These are phyloP conservation scores for Domatiomyces catenatus DNA, from an alignment of 2,329 filamentous ascomycete species.

Conservation along the genomic window DNA sequence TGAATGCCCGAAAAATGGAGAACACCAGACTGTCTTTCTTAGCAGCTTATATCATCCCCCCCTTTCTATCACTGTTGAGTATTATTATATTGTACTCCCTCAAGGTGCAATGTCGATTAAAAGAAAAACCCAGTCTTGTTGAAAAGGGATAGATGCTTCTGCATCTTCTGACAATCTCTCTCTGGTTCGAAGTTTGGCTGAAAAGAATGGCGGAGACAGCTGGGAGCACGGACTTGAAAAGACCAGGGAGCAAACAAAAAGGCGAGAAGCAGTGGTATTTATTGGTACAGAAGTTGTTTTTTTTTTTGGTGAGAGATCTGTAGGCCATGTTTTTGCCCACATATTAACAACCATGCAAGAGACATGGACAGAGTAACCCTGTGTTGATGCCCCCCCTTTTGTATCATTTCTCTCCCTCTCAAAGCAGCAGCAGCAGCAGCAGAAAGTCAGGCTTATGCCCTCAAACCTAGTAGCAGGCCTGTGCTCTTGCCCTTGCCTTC, in stretches of 20 bases:
- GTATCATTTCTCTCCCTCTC: background rate
- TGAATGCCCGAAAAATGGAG: too few relatives aligned
- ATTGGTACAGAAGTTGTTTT: background rate
- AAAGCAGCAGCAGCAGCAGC: background rate
- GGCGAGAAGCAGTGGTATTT: background rate
- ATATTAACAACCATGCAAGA: background rate
- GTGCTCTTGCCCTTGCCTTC: slow-evolving; percentile 47
- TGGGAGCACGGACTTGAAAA: background rate
- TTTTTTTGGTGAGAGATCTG: background rate
- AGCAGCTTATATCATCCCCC: too few relatives aligned
- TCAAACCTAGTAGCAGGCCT: slow-evolving; percentile 50
- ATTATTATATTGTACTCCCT: too few relatives aligned
- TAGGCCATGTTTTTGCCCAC: too few relatives aligned
- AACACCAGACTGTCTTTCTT: too few relatives aligned
- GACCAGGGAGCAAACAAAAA: background rate
- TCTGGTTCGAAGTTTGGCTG: too few relatives aligned
- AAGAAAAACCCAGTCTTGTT: too few relatives aligned
- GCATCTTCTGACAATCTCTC: too few relatives aligned
- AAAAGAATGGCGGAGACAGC: too few relatives aligned
- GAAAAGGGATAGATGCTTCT: too few relatives aligned
- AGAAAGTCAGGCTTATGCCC: slow-evolving; percentile 3
- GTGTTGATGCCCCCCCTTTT: background rate
- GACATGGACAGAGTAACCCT: background rate
- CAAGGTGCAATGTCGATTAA: too few relatives aligned
- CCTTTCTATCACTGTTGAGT: too few relatives aligned